phyloP scores from a whole-genome alignment of 495 filamentous ascomycete species.

The Xylaria longipes region DNA sequence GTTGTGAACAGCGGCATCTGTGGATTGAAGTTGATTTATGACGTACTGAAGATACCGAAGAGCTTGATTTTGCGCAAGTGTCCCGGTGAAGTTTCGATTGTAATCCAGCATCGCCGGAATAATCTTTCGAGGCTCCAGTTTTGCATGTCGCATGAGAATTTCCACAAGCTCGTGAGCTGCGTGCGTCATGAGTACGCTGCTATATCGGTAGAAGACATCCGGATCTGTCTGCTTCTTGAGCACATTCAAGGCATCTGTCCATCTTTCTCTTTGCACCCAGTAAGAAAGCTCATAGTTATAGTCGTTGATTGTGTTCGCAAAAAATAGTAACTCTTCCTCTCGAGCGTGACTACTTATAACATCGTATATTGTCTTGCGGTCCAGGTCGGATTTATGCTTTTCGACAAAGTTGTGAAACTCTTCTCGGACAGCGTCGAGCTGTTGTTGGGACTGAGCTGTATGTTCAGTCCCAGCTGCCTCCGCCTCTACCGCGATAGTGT shows the following conservation, averaged over 20 bases:
- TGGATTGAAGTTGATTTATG: conserved; percentile 83
- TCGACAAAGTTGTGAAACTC: conserved; percentile 90
- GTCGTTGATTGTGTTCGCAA: conserved; percentile 85
- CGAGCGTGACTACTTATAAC: conserved; percentile 94
- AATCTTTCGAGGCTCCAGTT: conserved; percentile 84
- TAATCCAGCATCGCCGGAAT: conserved; percentile 95
- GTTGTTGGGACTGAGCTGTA: conserved; percentile 70
- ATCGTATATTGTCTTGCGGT: conserved; percentile 91
- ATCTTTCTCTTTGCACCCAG: conserved; percentile 96
- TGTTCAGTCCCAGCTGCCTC: conserved; percentile 76
- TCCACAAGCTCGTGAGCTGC: conserved; percentile 83
- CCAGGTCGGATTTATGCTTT: conserved; percentile 83
- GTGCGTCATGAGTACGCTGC: conserved; percentile 93
- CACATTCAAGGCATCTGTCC: conserved; percentile 86
- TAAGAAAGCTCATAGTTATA: conserved; percentile 94
- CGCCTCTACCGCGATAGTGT: conserved; percentile 88
- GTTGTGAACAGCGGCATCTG: conserved; percentile 93
- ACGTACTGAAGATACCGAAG: conserved; percentile 92
- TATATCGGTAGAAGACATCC: conserved; percentile 94
- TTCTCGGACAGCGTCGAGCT: conserved; percentile 69
- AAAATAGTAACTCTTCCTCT: conserved; percentile 89
- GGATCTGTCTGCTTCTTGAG: conserved; percentile 89
- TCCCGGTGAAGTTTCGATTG: conserved; percentile 72
- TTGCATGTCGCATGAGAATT: conserved; percentile 89
- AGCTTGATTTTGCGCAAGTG: conserved; percentile 83